Base-by-base conservation (phyloP, 148 eudicot species). In the Selenicereus undatus region DNA sequence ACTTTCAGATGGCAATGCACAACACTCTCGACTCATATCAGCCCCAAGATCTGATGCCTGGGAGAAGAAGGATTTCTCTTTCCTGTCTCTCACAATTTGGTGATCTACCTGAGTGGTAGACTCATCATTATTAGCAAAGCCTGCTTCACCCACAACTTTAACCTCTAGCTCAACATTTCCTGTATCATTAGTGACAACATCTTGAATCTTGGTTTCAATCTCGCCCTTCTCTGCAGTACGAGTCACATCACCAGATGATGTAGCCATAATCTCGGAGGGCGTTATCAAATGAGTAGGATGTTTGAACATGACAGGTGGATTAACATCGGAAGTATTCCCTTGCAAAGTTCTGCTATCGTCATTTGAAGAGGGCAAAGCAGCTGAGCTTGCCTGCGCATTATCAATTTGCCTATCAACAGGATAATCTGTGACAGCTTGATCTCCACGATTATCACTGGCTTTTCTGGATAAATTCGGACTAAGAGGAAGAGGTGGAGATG, bases 201-300 rank as follows among this genome's bases (percentile, higher is more conserved):
- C 98, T 82, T 89, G 98, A 81, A 78, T 80, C 72, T 85, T 91
- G 45, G 85, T 76, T 18, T 89, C 97, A 45, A 68, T 88, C 81
- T 91, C 94, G 75, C 83, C 80, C 79, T 86, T 87, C 78, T 90
- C 98, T 62, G 76, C 77, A 76, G 82, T 72, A 81, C 79, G 87
- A 79, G 82, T 82, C 27, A 83, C 80, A 39, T 96, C 99, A 76
- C 97, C 82, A 32, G 97, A 84, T 82, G 95, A 84, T 54, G 85
- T 88, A 76, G 98, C 94, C 97, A 88, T 92, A 79, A 95, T 89
- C 86, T 96, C 99, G 62, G 93, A 86, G 72, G 99, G 99, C 54
- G 98, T 96, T 69, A 96, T 90, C 82, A 96, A 81, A 89, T 96
- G 99, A 88, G 99, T 96, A 48, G 99, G 99, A 81, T 89, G 98